These are phyloP conservation scores for Epichloe gansuensis DNA, from an alignment of 2,329 filamentous ascomycete genomes.

Conservation along the genomic window DNA sequence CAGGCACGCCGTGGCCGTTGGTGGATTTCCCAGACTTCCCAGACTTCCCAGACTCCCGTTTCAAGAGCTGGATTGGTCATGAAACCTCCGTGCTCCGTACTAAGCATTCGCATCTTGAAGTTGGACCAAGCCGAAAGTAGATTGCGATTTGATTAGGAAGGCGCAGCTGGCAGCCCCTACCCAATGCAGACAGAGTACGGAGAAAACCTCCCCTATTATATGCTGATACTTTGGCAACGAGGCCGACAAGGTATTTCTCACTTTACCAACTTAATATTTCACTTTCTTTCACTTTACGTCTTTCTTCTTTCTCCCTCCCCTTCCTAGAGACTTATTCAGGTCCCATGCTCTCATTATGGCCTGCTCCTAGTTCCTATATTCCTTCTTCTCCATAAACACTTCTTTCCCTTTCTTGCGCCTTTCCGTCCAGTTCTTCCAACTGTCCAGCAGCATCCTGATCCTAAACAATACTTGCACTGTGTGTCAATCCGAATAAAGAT, in stretches of 20 bases:
- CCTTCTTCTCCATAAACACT: not conserved
- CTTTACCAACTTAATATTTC: not conserved
- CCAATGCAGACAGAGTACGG: too few species aligned
- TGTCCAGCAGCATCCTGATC: not conserved
- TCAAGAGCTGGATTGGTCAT: not conserved
- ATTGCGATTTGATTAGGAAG: not conserved
- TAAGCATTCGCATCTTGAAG: not conserved
- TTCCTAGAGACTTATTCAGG: not conserved
- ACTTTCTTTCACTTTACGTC: not conserved
- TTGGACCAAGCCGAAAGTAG: not conserved
- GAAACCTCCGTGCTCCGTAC: not conserved
- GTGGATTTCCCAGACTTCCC: not conserved
- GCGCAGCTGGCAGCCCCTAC: not conserved
- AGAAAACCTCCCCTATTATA: too few species aligned
- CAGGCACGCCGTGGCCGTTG: too few species aligned
- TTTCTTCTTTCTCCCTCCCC: not conserved
- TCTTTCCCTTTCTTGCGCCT: not conserved
- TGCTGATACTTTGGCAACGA: not conserved
- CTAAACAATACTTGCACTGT: not conserved
- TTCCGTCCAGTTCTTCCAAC: constrained; percentile 10
- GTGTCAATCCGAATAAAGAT: not conserved
- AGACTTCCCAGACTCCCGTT: not conserved
- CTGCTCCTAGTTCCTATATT: not conserved
- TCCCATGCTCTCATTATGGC: not conserved
- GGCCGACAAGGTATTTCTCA: not conserved